Conservation (phyloP, 768 basidiomycete species). For the Lactifluus volemus region DNA sequence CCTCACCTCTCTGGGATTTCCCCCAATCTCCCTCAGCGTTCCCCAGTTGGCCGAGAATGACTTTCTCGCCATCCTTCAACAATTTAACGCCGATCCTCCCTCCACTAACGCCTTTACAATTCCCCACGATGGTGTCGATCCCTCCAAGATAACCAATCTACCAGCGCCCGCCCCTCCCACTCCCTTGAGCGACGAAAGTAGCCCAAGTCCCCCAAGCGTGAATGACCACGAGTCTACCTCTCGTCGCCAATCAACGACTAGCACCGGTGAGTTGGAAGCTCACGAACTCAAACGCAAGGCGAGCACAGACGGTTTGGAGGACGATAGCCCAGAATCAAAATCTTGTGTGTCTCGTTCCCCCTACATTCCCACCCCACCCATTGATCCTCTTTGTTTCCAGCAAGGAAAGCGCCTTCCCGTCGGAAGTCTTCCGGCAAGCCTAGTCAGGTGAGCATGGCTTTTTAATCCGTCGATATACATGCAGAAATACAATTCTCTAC, state of each 20-base stretch:
- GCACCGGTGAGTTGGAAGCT: conserved; percentile 33
- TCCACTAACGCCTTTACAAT: conserved; percentile 21
- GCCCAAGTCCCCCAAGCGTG: conserved; percentile 62
- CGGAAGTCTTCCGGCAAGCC: conserved; percentile 35
- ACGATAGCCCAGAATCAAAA: conserved; percentile 61
- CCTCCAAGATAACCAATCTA: conserved; percentile 46
- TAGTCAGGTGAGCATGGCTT: conserved; percentile 26
- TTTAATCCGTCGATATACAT: not conserved
- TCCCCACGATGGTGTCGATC: conserved; percentile 43
- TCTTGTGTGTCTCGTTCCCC: conserved; percentile 42
- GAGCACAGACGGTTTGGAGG: conserved; percentile 45
- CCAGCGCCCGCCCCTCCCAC: conserved; percentile 48
- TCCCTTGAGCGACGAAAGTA: conserved; percentile 62
- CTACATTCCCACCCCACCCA: not conserved
- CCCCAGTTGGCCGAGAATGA: conserved; percentile 66
- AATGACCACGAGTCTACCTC: conserved; percentile 27
- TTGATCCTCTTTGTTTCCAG: not conserved
- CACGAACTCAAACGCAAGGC: conserved; percentile 74
- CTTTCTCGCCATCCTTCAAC: conserved; percentile 67
- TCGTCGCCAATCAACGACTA: conserved; percentile 26
- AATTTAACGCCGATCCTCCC: conserved; percentile 40
- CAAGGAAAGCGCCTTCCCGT: conserved; percentile 23
- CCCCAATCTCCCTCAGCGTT: conserved; percentile 40
- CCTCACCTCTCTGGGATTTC: conserved; percentile 59
- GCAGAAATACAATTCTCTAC: not conserved